phyloP scores from a whole-genome alignment of 371 early-diverging fungal genomes.

The Mucor sp. region DNA sequence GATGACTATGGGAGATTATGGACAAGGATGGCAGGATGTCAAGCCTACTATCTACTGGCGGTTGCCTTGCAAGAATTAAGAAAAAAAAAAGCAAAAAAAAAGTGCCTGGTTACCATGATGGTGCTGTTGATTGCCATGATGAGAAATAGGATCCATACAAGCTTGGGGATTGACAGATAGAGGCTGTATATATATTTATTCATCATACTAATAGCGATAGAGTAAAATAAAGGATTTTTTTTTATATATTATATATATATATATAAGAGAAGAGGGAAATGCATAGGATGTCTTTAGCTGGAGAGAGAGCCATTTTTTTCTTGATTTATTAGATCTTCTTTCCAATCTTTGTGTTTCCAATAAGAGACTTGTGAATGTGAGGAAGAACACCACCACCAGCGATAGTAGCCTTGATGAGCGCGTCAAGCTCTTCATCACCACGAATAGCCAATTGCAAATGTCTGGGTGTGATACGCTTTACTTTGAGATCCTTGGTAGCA shows the following conservation, averaged over 20 bases:
- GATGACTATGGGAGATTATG: too few species aligned
- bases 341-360: conserved; percentile 61
- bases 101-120: not conserved
- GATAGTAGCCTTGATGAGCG: conserved; percentile 87
- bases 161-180: not conserved
- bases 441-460: conserved; percentile 91
- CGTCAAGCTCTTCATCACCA: conserved; percentile 90
- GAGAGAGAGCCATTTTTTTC: not conserved
- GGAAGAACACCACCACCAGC: conserved; percentile 88
- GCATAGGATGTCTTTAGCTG: not conserved
- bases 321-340: conserved; percentile 43
- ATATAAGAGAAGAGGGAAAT: not conserved
- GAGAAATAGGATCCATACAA: not conserved
- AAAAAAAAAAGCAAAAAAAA: too few species aligned
- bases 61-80: too few species aligned
- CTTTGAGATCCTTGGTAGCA: conserved; percentile 88
- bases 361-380: conserved; percentile 75
- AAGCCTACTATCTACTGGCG: too few species aligned
- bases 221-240: not conserved
- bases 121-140: not conserved
- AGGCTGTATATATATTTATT: not conserved
- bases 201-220: not conserved
- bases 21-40: too few species aligned
- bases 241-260: not conserved
- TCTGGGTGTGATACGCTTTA: conserved; percentile 88